These are phyloP conservation scores for Citrullus mucosospermus DNA, from an alignment of 306 rosid genomes.

Conservation along the genomic window DNA sequence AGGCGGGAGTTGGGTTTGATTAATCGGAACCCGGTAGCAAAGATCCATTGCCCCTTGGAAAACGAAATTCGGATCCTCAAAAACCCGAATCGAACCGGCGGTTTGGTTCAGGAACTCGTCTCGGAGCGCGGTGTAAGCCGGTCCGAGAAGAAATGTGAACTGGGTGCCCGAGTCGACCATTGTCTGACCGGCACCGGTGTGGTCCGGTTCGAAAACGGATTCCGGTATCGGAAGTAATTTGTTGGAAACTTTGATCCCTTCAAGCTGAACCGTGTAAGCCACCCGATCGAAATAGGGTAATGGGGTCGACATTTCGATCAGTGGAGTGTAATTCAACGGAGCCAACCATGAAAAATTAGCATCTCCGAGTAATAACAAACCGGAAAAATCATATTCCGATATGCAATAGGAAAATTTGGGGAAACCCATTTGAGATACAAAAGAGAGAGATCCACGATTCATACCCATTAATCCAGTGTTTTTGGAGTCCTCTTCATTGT, in stretches of 20 bases:
- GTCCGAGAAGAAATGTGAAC: conserved; percentile 68
- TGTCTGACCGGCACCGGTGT: conserved; percentile 83
- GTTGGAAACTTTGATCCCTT: conserved; percentile 44
- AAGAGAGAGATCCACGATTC: conserved; percentile 74
- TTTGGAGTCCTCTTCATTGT: conserved; percentile 33
- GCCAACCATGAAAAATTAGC: conserved; percentile 45
- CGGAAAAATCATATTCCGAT: conserved; percentile 55
- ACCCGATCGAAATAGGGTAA: conserved; percentile 68
- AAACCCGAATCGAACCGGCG: conserved; percentile 10
- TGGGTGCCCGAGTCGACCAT: conserved; percentile 88
- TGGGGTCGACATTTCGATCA: conserved; percentile 48
- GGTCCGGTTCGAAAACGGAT: conserved; percentile 42
- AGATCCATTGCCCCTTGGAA: conserved; percentile 75
- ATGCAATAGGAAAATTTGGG: conserved; percentile 85
- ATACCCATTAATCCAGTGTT: conserved; percentile 76
- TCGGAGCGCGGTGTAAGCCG: conserved; percentile 36
- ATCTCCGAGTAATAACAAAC: conserved; percentile 49
- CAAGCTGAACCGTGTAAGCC: conserved; percentile 47
- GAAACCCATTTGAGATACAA: conserved; percentile 47
- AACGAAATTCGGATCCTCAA: conserved; percentile 47
- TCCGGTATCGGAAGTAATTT: conserved; percentile 30
- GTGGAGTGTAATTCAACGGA: conserved; percentile 51
- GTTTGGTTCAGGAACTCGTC: conserved; percentile 49
- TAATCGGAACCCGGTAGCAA: conserved; percentile 41
- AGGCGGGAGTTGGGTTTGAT: conserved; percentile 16